phyloP scores from a whole-genome alignment of 257 asterid genomes.

The Ocimum tenuiflorum region DNA sequence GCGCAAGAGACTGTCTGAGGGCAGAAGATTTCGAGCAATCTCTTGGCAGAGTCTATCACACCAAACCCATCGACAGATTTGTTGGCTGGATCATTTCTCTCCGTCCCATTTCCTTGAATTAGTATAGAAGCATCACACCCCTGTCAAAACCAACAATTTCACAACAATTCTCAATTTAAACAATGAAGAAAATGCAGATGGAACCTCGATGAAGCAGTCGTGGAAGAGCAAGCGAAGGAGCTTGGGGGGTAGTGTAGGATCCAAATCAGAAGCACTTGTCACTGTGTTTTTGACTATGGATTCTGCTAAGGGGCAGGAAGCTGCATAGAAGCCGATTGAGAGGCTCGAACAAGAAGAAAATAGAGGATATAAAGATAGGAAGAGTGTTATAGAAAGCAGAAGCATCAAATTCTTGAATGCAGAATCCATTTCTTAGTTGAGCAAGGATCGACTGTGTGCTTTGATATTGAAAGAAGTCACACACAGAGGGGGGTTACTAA shows the following conservation, averaged over 20 bases:
- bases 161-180: not conserved
- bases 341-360: conserved; percentile 27
- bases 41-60: conserved; percentile 60
- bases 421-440: conserved; percentile 39
- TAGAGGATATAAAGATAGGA: conserved; percentile 3
- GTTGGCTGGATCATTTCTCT: conserved; percentile 69
- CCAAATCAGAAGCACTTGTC: conserved; percentile 53
- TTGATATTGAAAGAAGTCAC: not conserved
- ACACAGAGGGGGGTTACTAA: not conserved
- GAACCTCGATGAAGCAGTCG: conserved; percentile 75
- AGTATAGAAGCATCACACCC: conserved; percentile 81
- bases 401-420: conserved; percentile 13
- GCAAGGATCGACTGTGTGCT: conserved; percentile 6
- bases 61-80: conserved; percentile 54
- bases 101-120: conserved; percentile 63
- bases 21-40: conserved; percentile 58
- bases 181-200: not conserved
- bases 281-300: conserved; percentile 59
- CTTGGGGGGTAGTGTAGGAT: conserved; percentile 62
- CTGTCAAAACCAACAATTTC: conserved; percentile 16
- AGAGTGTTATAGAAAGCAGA: conserved; percentile 6
- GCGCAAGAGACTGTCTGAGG: conserved; percentile 77
- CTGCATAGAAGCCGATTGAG: conserved; percentile 44
- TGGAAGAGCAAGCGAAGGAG: conserved; percentile 72
- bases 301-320: conserved; percentile 68